A percentile compares a stretch with the other conserved stretches of the same genome.
Evolutionary conservation across 2,329 filamentous ascomycete genomes (phyloP).

Genomic region (Ceratocystis colombiana): DNA sequence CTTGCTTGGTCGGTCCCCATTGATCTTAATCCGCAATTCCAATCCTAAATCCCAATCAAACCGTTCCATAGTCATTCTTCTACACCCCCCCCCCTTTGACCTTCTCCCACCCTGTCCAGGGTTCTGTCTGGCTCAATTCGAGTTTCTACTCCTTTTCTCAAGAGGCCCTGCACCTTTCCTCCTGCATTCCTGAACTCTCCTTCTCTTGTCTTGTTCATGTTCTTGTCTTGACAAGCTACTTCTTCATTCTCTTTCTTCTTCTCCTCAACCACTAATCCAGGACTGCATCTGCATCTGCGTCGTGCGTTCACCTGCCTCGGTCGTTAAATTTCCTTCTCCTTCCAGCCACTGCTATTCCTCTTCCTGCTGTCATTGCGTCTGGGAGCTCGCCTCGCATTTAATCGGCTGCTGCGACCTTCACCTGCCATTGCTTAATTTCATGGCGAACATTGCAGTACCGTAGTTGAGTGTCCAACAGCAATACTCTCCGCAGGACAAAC

Average conservation of each 20-base stretch:
- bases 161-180: conserved; percentile 24
- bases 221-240: conserved; percentile 20
- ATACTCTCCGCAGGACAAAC: conserved; percentile 19
- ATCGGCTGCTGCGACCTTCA: background rate
- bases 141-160: conserved; percentile 23
- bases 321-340: background rate
- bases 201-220: conserved; percentile 17
- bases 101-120: conserved; percentile 11
- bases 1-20: conserved; percentile 23
- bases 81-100: conserved; percentile 11
- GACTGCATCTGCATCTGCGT: background rate
- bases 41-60: conserved; percentile 23
- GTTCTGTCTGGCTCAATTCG: conserved; percentile 3
- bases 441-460: conserved; percentile 17
- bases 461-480: conserved; percentile 16
- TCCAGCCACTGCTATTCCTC: background rate
- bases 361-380: background rate
- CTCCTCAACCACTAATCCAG: conserved; percentile 15
- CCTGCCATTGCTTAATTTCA: conserved; percentile 10
- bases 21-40: conserved; percentile 23
- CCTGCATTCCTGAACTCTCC: conserved; percentile 21
- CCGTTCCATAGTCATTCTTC: conserved; percentile 15
- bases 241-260: conserved; percentile 20
- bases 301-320: background rate
- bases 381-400: background rate